Conservation (phyloP, 768 basidiomycete species). For the Lentinula aciculospora region DNA sequence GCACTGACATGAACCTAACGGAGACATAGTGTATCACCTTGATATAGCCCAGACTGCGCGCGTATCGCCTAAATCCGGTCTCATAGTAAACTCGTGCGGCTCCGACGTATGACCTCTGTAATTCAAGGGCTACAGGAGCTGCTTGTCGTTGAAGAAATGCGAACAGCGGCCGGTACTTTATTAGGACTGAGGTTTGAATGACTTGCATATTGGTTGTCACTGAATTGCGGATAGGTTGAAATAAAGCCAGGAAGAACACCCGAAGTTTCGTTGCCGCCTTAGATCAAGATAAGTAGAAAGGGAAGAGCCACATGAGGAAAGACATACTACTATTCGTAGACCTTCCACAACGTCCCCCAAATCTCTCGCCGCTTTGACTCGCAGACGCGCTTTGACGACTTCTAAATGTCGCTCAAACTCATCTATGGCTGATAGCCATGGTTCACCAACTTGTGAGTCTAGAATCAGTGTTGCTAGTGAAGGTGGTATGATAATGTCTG, state of each 20-base stretch:
- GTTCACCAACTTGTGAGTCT: slow-evolving; percentile 78
- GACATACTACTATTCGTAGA: slow-evolving; percentile 77
- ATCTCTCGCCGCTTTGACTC: slow-evolving; percentile 85
- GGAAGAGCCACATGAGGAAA: not conserved
- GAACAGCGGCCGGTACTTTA: slow-evolving; percentile 80
- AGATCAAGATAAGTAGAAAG: not conserved
- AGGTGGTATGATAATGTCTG: slow-evolving; percentile 81
- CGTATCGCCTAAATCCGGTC: slow-evolving; percentile 89
- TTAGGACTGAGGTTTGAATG: slow-evolving; percentile 79
- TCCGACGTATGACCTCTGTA: slow-evolving; percentile 81
- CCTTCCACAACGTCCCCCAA: slow-evolving; percentile 82
- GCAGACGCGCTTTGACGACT: slow-evolving; percentile 61
- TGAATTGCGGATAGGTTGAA: slow-evolving; percentile 76
- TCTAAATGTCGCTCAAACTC: slow-evolving; percentile 76
- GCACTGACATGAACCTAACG: not conserved
- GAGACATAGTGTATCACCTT: slow-evolving; percentile 41
- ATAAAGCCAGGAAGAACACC: slow-evolving; percentile 74
- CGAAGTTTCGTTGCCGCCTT: slow-evolving; percentile 90
- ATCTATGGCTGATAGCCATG: slow-evolving; percentile 81
- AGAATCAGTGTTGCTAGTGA: slow-evolving; percentile 68
- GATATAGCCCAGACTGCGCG: slow-evolving; percentile 72
- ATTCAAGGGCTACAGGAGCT: slow-evolving; percentile 73
- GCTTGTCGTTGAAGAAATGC: slow-evolving; percentile 83
- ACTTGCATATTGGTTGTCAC: slow-evolving; percentile 92
- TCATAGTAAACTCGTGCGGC: slow-evolving; percentile 91